phyloP scores from a whole-genome alignment of 441 rosid genomes.

The Melastoma candidum region DNA sequence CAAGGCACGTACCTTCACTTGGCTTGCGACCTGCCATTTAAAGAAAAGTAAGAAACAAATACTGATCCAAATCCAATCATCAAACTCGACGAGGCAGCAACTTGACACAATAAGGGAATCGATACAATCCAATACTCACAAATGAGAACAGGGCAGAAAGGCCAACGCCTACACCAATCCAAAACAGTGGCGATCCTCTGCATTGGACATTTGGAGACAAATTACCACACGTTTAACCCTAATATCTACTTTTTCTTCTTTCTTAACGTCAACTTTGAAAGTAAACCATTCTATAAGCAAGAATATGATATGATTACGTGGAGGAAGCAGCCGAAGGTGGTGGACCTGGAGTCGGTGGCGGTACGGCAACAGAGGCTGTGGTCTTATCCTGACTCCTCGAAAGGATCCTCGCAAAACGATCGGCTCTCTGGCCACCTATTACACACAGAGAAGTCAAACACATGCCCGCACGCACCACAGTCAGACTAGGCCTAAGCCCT shows the following conservation, averaged over 20 bases:
- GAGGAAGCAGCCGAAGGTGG: slow-evolving; percentile 41
- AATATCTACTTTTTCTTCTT: too few species aligned
- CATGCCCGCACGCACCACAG: not conserved
- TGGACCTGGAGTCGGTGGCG: slow-evolving; percentile 41
- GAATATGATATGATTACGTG: not conserved
- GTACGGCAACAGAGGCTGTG: slow-evolving; percentile 62
- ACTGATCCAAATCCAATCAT: slow-evolving; percentile 5
- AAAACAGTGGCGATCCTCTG: slow-evolving; percentile 93
- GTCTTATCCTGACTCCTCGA: slow-evolving; percentile 38
- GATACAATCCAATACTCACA: slow-evolving; percentile 35
- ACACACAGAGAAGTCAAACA: not conserved
- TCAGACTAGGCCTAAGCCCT: not conserved
- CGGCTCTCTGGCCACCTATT: slow-evolving; percentile 8
- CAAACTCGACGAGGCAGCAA: not conserved
- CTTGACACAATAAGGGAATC: not conserved
- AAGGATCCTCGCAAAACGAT: slow-evolving; percentile 54
- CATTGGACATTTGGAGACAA: slow-evolving; percentile 3
- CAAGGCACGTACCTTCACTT: slow-evolving; percentile 57
- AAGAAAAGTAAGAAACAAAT: slow-evolving; percentile 4
- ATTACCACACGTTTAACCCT: not conserved
- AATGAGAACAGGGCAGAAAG: slow-evolving; percentile 69
- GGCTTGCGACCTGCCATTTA: slow-evolving; percentile 51
- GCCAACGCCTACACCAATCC: slow-evolving; percentile 94
- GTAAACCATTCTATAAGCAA: not conserved
- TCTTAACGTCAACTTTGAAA: not conserved